These are phyloP conservation scores for Lachnellula occidentalis DNA, from an alignment of 2,329 filamentous ascomycete genomes.

Conservation along the genomic window DNA sequence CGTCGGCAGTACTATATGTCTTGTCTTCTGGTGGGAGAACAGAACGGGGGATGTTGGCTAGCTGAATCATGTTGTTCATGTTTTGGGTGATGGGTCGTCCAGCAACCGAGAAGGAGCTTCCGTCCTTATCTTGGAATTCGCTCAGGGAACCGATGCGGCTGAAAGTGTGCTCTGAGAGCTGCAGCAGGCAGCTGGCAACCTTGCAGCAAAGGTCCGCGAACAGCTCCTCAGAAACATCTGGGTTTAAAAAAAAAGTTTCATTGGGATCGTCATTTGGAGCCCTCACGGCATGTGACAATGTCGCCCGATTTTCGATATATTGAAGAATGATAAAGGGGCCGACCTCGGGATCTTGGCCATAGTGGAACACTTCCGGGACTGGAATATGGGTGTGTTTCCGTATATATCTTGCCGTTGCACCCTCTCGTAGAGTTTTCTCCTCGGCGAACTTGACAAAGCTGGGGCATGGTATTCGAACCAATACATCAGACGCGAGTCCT, in stretches of 20 bases:
- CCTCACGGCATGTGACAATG: constrained; percentile 29
- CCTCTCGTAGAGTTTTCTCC: constrained; percentile 15
- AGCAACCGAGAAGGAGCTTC: neutral
- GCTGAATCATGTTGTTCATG: neutral
- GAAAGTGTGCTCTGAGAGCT: constrained; percentile 2
- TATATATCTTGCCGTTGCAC: constrained; percentile 16
- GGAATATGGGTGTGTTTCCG: neutral
- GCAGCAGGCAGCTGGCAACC: neutral
- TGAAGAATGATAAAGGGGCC: no score
- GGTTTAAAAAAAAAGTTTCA: constrained; percentile 27
- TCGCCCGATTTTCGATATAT: constrained; percentile 4
- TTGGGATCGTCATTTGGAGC: constrained; percentile 23
- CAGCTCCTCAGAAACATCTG: constrained; percentile 15
- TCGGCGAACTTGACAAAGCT: constrained; percentile 10
- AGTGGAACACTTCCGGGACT: no score
- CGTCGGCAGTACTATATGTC: neutral
- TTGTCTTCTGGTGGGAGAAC: neutral
- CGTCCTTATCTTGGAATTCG: no score
- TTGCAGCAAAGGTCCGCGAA: constrained; percentile 2
- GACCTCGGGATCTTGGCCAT: no score
- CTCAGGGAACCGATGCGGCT: neutral
- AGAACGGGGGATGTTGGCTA: neutral
- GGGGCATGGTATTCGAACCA: constrained; percentile 11
- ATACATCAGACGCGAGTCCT: constrained; percentile 6
- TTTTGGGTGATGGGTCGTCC: neutral